Evolutionary conservation across 495 filamentous ascomycete genomes (phyloP), one percentile per base, ranked within the genome.

Genomic region (Hypoxylon lenormandii): DNA sequence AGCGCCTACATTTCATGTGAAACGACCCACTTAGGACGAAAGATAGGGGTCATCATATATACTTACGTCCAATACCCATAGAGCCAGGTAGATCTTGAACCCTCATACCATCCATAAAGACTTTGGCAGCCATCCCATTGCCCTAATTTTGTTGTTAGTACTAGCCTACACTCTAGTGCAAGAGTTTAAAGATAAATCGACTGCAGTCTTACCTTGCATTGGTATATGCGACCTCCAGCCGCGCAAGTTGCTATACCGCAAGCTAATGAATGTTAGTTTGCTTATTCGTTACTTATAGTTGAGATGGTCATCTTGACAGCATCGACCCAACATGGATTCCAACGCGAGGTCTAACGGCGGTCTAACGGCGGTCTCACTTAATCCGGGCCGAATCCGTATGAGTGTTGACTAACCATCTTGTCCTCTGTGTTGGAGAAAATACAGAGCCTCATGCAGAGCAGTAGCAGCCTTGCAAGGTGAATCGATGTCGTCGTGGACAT

Each of bases 121-220:
- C 92, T 75, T 90, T 90, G 60, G 89, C 87, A 23, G 91, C 92
- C 84, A 95, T 89, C 19, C 91, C 92, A 76, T 93, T 93, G 51
- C 91, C 90, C 64, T 67, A 12, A 2, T 0, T 51, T 51, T 22
- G 4, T 28, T 18, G 22, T 67, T 67, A 61, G 26, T 19, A 21
- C 4, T 22, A 28, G 30, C 2, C 15, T 18, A 4, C 15, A 5
- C 6, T 42, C 5, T n/a, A 12, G 26, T 16, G 51, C 40, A 26
- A n/a, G 13, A 5, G 19, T 2, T 51, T 8, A 8, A 15, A 2
- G n/a, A 10, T n/a, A 10, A 3, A 28, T 21, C 13, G 23, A 3
- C 4, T 26, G 37, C 42, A 7, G 10, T 12, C 38, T 50, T 56
- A 61, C 64, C 80, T 94, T 95, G 75, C 91, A 87, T 68, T 93